These are phyloP conservation scores for Hypocrella siamensis DNA, from an alignment of 2,329 filamentous ascomycete species.

Conservation along the genomic window DNA sequence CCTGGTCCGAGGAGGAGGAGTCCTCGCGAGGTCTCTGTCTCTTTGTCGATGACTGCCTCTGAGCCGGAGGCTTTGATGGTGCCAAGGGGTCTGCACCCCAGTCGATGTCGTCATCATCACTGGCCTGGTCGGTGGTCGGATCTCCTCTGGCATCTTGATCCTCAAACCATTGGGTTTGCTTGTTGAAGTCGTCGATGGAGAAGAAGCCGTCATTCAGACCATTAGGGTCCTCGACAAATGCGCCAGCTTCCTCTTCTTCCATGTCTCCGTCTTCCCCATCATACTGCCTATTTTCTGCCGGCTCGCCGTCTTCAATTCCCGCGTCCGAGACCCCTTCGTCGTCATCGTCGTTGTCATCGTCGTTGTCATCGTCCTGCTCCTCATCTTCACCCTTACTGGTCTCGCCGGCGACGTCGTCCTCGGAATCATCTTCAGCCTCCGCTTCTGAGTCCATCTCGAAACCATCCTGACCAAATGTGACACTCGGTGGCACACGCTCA, in stretches of 20 bases:
- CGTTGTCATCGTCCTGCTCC: conserved; percentile 15
- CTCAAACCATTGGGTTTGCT: conserved; percentile 78
- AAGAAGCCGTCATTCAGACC: conserved; percentile 97
- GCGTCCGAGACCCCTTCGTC: conserved; percentile 9
- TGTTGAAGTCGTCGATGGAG: conserved; percentile 95
- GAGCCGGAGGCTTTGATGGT: conserved; percentile 11
- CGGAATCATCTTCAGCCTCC: conserved; percentile 10
- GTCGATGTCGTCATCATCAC: conserved; percentile 76
- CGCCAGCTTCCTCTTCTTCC: conserved; percentile 21
- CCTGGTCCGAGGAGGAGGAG: conserved; percentile 20
- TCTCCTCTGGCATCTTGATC: conserved; percentile 68
- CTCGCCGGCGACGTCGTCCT: conserved; percentile 12
- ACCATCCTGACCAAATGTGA: conserved; percentile 13
- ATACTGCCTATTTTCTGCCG: conserved; percentile 17
- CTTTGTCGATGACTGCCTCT: conserved; percentile 13
- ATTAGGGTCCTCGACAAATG: conserved; percentile 45
- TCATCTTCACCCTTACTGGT: conserved; percentile 7
- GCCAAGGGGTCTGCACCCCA: conserved; percentile 68
- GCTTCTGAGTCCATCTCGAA: conserved; percentile 14
- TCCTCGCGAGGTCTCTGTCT: conserved; percentile 16
- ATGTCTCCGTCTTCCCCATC: conserved; percentile 19
- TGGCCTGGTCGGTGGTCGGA: conserved; percentile 55
- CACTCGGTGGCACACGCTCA: conserved; percentile 12
- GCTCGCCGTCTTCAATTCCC: conserved; percentile 14
- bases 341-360: conserved; percentile 21